phyloP scores from a whole-genome alignment of 805 yeast genomes.

The Monosporozyma solicola region DNA sequence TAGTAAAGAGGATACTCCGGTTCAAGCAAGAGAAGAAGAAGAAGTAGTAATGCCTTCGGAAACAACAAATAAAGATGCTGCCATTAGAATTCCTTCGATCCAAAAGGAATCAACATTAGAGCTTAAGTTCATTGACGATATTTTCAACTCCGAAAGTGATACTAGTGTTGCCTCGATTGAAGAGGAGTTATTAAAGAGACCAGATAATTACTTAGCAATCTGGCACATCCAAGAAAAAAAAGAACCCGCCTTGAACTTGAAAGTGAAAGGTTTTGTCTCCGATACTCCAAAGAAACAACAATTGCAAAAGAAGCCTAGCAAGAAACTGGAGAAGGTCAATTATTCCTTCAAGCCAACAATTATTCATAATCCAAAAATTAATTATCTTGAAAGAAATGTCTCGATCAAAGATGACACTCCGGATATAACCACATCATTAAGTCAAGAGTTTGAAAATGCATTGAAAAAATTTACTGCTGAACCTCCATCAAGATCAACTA shows the following conservation, averaged over 20 bases:
- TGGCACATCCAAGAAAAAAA: slow-evolving; percentile 27
- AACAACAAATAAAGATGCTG: not conserved
- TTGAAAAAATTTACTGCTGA: slow-evolving; percentile 3
- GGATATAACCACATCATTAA: slow-evolving; percentile 3
- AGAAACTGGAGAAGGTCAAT: not conserved
- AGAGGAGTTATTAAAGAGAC: slow-evolving; percentile 10
- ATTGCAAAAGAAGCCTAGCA: not conserved
- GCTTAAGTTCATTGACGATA: slow-evolving; percentile 20
- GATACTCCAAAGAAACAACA: not conserved
- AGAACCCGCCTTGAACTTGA: not conserved
- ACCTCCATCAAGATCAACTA: not conserved
- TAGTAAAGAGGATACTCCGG: not conserved
- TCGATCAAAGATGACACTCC: not conserved
- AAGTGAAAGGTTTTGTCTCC: not conserved
- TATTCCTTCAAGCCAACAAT: slow-evolving; percentile 8
- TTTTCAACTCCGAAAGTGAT: slow-evolving; percentile 19
- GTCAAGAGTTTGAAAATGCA: slow-evolving; percentile 7
- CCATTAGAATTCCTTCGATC: not conserved
- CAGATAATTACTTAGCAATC: slow-evolving; percentile 21
- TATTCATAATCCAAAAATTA: slow-evolving; percentile 7
- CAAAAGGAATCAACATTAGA: slow-evolving; percentile 14
- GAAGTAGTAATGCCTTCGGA: not conserved
- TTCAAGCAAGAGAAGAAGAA: not conserved
- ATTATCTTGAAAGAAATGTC: slow-evolving; percentile 1
- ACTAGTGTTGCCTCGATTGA: slow-evolving; percentile 19